A percentile compares a stretch with the other conserved stretches of the same genome.
These are phyloP conservation scores for Ogataea corticis DNA, from an alignment of 805 yeast species.

Conservation along the genomic window DNA sequence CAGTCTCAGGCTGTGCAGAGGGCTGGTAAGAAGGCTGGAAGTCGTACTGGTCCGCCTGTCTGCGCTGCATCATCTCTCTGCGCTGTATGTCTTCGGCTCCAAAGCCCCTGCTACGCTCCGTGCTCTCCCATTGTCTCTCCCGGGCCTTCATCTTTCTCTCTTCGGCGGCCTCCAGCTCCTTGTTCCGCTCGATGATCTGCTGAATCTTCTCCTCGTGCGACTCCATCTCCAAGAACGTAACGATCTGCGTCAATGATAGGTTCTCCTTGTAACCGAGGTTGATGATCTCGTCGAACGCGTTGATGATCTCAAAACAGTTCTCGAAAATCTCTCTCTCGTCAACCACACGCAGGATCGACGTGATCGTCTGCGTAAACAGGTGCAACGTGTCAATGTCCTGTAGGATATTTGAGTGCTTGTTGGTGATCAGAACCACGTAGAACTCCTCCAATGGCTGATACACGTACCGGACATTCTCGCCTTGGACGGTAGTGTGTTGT, in stretches of 20 bases:
- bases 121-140: conserved; percentile 37
- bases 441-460: conserved; percentile 95
- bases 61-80: conserved; percentile 54
- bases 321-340: conserved; percentile 84
- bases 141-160: conserved; percentile 95
- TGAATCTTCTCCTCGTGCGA: conserved; percentile 98
- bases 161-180: conserved; percentile 95
- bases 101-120: conserved; percentile 6
- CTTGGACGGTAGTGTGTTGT: conserved; percentile 94
- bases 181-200: conserved; percentile 94
- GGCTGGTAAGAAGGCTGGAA: conserved; percentile 26
- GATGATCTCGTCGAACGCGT: conserved; percentile 93
- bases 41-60: conserved; percentile 47
- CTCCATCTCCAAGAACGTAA: conserved; percentile 93
- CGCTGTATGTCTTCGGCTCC: conserved; percentile 6
- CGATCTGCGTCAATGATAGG: conserved; percentile 76
- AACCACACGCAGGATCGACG: conserved; percentile 65
- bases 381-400: conserved; percentile 94
- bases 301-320: conserved; percentile 82
- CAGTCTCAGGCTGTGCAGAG: conserved; percentile 23
- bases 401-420: conserved; percentile 84
- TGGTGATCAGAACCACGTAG: conserved; percentile 87
- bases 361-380: conserved; percentile 78
- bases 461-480: conserved; percentile 86
- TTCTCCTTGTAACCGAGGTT: conserved; percentile 89